A percentile compares a stretch with the other conserved stretches of the same genome.
Conservation (phyloP, 495 filamentous ascomycete species). For the Talaromyces proteolyticus region DNA sequence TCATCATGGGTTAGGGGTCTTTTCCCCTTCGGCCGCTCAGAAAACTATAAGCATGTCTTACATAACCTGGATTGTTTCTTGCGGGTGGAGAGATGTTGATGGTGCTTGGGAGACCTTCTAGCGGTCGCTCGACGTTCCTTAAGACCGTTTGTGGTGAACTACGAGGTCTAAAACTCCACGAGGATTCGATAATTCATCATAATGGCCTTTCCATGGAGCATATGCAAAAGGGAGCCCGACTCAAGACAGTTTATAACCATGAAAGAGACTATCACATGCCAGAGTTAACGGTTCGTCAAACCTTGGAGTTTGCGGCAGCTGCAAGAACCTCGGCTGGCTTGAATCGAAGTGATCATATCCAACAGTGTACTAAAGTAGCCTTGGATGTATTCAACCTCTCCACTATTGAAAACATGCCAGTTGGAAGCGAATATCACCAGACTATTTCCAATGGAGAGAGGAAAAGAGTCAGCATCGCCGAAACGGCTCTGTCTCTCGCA, state of each 20-base stretch:
- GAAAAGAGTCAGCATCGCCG: constrained; percentile 54
- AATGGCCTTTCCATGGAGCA: constrained; percentile 44
- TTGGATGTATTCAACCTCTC: constrained; percentile 56
- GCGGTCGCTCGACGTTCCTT: constrained; percentile 41
- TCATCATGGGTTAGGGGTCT: constrained; percentile 42
- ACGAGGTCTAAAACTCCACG: constrained; percentile 31
- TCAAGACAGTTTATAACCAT: constrained; percentile 60
- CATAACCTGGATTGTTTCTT: constrained; percentile 34
- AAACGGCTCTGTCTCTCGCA: constrained; percentile 65
- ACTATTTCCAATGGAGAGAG: constrained; percentile 81
- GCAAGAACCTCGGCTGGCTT: constrained; percentile 45
- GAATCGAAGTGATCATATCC: constrained; percentile 31
- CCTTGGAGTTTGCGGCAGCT: constrained; percentile 55
- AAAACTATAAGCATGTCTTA: constrained; percentile 27
- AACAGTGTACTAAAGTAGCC: constrained; percentile 49
- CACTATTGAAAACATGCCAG: constrained; percentile 46
- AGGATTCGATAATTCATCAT: constrained; percentile 41
- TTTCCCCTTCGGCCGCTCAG: constrained; percentile 18
- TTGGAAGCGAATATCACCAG: constrained; percentile 46
- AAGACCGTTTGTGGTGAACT: constrained; percentile 32
- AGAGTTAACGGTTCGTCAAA: constrained; percentile 61
- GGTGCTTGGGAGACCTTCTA: constrained; percentile 36
- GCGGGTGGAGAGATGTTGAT: constrained; percentile 33
- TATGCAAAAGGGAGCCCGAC: constrained; percentile 54
- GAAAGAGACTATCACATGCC: constrained; percentile 63